Evolutionary conservation across 306 rosid species (phyloP).

Genomic region (Crataegus laevigata): DNA sequence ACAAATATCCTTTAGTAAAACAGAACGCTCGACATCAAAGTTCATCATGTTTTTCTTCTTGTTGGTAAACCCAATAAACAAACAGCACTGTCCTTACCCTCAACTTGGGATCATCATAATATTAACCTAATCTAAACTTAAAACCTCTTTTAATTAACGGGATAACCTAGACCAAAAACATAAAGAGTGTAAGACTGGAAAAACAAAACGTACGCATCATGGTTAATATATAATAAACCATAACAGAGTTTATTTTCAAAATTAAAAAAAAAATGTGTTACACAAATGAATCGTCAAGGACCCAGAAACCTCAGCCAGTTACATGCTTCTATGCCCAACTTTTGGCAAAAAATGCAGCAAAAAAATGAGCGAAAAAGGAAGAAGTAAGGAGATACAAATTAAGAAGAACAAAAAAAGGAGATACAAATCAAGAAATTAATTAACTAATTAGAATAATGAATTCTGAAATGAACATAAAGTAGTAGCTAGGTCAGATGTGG

Average conservation of each 20-base stretch:
- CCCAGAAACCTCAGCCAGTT: neutral
- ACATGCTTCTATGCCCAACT: neutral
- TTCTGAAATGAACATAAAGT: neutral
- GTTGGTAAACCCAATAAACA: too few species aligned
- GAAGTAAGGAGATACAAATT: neutral
- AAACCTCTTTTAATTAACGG: too few species aligned
- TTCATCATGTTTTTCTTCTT: too few species aligned
- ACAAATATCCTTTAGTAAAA: too few species aligned
- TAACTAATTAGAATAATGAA: neutral
- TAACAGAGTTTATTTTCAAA: neutral
- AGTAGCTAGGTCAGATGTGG: constrained; percentile 29
- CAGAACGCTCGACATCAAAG: too few species aligned
- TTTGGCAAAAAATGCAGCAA: neutral
- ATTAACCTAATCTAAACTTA: too few species aligned
- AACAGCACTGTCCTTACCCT: too few species aligned
- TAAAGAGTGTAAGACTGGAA: neutral
- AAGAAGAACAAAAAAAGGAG: neutral
- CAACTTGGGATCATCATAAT: too few species aligned
- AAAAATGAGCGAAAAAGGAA: neutral
- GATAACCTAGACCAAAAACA: too few species aligned
- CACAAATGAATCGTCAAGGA: neutral
- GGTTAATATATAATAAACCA: neutral
- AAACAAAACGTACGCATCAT: neutral
- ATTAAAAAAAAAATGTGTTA: neutral
- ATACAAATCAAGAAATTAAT: neutral